Base-by-base conservation (phyloP, 768 basidiomycete species). In the Mycena maculata region DNA sequence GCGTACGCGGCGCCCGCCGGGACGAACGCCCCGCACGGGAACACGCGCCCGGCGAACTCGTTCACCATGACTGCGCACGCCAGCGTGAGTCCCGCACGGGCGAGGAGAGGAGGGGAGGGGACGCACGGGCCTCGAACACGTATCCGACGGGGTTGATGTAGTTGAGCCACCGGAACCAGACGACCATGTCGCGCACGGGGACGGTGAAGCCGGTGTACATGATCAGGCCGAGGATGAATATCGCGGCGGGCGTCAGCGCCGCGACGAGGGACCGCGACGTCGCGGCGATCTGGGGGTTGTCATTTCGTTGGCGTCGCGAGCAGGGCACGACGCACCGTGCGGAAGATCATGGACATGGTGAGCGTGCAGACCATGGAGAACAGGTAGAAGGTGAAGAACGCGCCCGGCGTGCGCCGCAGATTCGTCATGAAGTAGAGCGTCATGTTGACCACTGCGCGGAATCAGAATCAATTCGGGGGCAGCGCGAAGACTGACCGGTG, bases 81-180 rank as follows among this genome's bases (percentile, higher is more conserved):
- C 12, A 11, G 1, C 11, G 33, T 30, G 12, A 49, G 16, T 56
- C 30, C n/a, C n/a, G n/a, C 1, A 6, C 11, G 44, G 10, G 16
- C 2, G 53, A 13, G 16, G 18, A 22, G 12, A 33, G n/a, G n/a
- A n/a, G n/a, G n/a, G 25, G 18, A 25, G 63, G 65, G 20, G 22
- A 67, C 69, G 15, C 33, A 70, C 69, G 58, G 2, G 80, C 73
- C 60, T 84, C 81, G 73, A 86, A 85, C 2, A 76, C 80, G 72
- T 81, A 84, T 15, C 71, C 75, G 36, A 86, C 78, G 0, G 85
- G 85, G 70, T 85, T 79, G 45, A 86, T 68, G 60, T 82, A 85
- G 75, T 75, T 81, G 10, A 83, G 57, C 73, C 75, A 78, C 55
- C 71, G 48, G 61, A 73, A 73, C 71, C 70, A 71, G 6, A 57